phyloP scores from a whole-genome alignment of 192 early-diverging fungal genomes.

The Entomortierella parvispora region DNA sequence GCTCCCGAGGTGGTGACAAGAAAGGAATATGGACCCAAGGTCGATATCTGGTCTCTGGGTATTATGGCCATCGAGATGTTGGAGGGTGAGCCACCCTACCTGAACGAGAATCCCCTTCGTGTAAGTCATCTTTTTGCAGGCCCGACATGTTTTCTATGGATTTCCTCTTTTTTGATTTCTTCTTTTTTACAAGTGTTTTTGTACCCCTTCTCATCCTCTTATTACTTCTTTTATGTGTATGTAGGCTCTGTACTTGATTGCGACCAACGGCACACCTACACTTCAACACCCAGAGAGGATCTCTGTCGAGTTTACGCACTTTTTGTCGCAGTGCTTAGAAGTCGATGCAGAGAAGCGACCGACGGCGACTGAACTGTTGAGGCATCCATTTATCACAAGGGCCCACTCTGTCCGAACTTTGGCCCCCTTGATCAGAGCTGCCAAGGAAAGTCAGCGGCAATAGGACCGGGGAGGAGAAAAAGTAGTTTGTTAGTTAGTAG shows the following conservation, averaged over 20 bases:
- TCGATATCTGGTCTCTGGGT: slow-evolving; percentile 98
- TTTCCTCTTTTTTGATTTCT: background rate
- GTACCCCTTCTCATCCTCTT: background rate
- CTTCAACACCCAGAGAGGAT: slow-evolving; percentile 86
- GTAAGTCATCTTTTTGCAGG: too few relatives aligned
- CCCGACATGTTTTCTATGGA: slow-evolving; percentile 59
- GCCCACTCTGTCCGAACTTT: slow-evolving; percentile 83
- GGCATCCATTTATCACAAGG: slow-evolving; percentile 85
- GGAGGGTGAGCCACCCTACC: slow-evolving; percentile 96
- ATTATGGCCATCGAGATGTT: slow-evolving; percentile 99
- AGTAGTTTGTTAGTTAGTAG: too few relatives aligned
- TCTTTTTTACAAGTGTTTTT: background rate
- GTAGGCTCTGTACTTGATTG: slow-evolving; percentile 89
- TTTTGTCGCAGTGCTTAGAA: slow-evolving; percentile 81
- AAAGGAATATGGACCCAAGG: slow-evolving; percentile 91
- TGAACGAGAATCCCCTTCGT: slow-evolving; percentile 92
- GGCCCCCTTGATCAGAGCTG: slow-evolving; percentile 80
- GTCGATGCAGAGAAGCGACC: slow-evolving; percentile 85
- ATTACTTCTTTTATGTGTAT: slow-evolving; percentile 1
- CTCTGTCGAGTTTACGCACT: slow-evolving; percentile 79
- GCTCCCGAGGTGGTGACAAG: slow-evolving; percentile 95
- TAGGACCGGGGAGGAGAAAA: background rate
- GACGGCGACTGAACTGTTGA: slow-evolving; percentile 77
- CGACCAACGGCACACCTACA: slow-evolving; percentile 91
- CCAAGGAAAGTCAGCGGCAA: slow-evolving; percentile 59